Percentiles rank a stretch among this genome's conserved stretches.
phyloP scores from a whole-genome alignment of 2,329 filamentous ascomycete genomes.

The Aspergillus brunneoviolaceus region DNA sequence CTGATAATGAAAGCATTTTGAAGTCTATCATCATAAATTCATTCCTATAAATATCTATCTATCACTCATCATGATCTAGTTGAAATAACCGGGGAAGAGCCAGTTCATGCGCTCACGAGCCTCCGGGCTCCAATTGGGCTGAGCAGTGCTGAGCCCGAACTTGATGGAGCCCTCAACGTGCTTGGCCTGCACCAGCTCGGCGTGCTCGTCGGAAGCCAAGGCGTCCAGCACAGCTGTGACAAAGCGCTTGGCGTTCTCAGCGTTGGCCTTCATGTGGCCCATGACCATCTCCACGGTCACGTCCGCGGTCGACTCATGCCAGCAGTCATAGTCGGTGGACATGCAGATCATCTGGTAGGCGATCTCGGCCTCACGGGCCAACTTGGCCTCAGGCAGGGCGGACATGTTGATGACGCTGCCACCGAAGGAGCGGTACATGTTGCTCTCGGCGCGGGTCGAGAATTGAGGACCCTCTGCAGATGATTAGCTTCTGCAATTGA shows the following conservation, averaged over 20 bases:
- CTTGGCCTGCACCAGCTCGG: slow-evolving; percentile 73
- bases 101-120: slow-evolving; percentile 78
- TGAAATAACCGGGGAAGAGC: slow-evolving; percentile 80
- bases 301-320: slow-evolving; percentile 73
- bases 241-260: slow-evolving; percentile 79
- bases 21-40: neutral
- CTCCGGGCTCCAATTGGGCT: slow-evolving; percentile 69
- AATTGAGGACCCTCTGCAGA: slow-evolving; percentile 89
- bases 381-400: slow-evolving; percentile 88
- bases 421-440: slow-evolving; percentile 93
- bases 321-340: slow-evolving; percentile 99
- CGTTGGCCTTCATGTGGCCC: slow-evolving; percentile 92
- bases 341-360: slow-evolving; percentile 99
- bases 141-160: slow-evolving; percentile 83
- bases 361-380: slow-evolving; percentile 93
- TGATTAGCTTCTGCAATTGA: slow-evolving; percentile 3
- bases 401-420: slow-evolving; percentile 99
- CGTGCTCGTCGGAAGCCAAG: slow-evolving; percentile 73
- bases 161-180: slow-evolving; percentile 75
- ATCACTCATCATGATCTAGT: slow-evolving; percentile 28
- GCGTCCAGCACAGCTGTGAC: slow-evolving; percentile 86
- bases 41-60: neutral
- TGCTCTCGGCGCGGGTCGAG: slow-evolving; percentile 90
- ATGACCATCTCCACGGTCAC: slow-evolving; percentile 98
- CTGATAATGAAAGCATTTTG: neutral